phyloP scores from a whole-genome alignment of 192 early-diverging fungal species.

The Cladochytrium replicatum region DNA sequence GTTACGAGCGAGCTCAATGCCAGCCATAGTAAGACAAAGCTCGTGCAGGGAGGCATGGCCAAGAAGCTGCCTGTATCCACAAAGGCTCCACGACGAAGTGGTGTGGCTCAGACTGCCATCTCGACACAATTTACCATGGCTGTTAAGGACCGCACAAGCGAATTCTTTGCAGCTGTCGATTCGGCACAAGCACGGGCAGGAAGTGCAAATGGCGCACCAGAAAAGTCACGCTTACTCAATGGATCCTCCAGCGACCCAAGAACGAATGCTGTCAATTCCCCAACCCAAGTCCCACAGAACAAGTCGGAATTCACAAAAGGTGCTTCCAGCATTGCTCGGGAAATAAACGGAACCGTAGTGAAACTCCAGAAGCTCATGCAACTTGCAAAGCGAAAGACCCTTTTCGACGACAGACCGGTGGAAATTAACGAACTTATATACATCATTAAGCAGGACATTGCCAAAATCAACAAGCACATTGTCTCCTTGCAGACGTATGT shows the following conservation, averaged over 20 bases:
- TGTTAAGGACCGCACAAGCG: constrained; percentile 75
- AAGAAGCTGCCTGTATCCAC: no score
- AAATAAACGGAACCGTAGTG: constrained; percentile 72
- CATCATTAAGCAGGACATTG: constrained; percentile 94
- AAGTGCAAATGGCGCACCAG: no score
- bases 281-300: constrained; percentile 26
- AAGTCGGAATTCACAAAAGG: constrained; percentile 76
- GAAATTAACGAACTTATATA: constrained; percentile 93
- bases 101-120: no score
- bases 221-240: no score
- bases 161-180: constrained; percentile 77
- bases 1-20: no score
- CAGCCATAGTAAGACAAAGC: no score
- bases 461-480: constrained; percentile 88
- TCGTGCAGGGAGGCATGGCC: no score
- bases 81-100: no score
- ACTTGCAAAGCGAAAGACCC: constrained; percentile 88
- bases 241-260: constrained; percentile 6
- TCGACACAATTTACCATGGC: no score
- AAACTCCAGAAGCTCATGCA: constrained; percentile 79
- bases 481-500: constrained; percentile 65
- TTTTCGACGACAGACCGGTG: constrained; percentile 93
- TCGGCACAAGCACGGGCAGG: constrained; percentile 47
- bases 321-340: constrained; percentile 71
- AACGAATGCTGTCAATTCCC: constrained; percentile 11